A percentile compares a stretch with the other conserved stretches of the same genome.
Conservation (phyloP, 179 eudicot genomes). For the Corrigiola litoralis region DNA sequence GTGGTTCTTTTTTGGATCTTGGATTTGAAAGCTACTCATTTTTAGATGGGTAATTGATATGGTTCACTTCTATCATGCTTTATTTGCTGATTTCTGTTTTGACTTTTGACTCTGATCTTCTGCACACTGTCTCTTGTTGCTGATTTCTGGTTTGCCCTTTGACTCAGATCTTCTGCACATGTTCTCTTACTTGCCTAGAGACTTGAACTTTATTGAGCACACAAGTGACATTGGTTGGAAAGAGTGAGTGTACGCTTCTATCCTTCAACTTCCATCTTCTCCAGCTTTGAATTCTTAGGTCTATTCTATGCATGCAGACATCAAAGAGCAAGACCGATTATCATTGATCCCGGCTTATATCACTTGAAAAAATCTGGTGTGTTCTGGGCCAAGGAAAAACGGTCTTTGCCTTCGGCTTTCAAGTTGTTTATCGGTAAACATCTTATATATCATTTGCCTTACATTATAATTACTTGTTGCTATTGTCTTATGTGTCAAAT, state of each 20-base stretch:
- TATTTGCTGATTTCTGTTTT: conserved; percentile 2
- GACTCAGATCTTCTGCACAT: conserved; percentile 86
- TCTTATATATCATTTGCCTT: background rate
- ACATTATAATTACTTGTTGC: background rate
- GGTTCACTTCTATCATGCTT: background rate
- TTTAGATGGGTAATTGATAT: too few relatives aligned
- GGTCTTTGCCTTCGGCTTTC: conserved; percentile 80
- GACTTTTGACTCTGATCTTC: conserved; percentile 54
- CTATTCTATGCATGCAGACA: conserved; percentile 36
- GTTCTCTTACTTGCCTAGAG: conserved; percentile 91
- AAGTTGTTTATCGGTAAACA: conserved; percentile 68
- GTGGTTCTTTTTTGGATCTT: too few relatives aligned
- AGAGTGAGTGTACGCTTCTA: conserved; percentile 57
- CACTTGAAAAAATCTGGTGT: conserved; percentile 76
- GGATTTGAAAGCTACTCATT: too few relatives aligned
- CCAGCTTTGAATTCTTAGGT: background rate
- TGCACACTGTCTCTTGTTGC: conserved; percentile 80
- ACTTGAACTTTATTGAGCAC: conserved; percentile 92
- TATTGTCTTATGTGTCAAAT: background rate
- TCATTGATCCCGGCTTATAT: conserved; percentile 90
- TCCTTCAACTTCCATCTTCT: conserved; percentile 10
- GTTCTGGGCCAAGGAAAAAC: conserved; percentile 89
- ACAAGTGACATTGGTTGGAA: conserved; percentile 89
- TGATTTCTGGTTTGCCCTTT: conserved; percentile 9
- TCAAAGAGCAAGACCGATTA: conserved; percentile 85